phyloP scores from a whole-genome alignment of 441 rosid genomes.

The Metrosideros polymorpha region DNA sequence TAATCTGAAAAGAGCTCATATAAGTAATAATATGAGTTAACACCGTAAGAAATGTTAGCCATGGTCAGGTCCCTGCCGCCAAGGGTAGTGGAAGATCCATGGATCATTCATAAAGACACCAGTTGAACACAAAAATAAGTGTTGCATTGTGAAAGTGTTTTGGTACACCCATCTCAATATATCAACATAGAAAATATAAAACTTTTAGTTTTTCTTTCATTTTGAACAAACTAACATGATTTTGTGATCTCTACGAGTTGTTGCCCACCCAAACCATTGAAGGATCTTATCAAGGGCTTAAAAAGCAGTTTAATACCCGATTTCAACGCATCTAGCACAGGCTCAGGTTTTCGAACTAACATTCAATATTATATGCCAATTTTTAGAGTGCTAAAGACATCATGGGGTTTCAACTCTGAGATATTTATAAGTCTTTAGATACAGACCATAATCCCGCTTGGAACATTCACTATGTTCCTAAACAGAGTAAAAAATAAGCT shows the following conservation, averaged over 20 bases:
- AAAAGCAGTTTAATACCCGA: background rate
- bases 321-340: background rate
- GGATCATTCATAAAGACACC: background rate
- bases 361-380: background rate
- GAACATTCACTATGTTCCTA: background rate
- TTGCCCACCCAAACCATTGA: background rate
- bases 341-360: background rate
- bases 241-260: background rate
- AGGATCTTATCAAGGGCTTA: background rate
- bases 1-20: constrained; percentile 35
- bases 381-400: background rate
- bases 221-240: background rate
- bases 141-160: background rate
- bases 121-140: background rate
- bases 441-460: background rate
- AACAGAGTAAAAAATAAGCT: background rate
- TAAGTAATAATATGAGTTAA: background rate
- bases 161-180: background rate
- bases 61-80: background rate
- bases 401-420: background rate
- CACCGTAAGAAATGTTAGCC: background rate
- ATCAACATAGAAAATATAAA: background rate
- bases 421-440: background rate
- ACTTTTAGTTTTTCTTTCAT: background rate
- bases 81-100: background rate